These are phyloP conservation scores for Geoglossum glabrum DNA, from an alignment of 495 filamentous ascomycete species.

Conservation along the genomic window DNA sequence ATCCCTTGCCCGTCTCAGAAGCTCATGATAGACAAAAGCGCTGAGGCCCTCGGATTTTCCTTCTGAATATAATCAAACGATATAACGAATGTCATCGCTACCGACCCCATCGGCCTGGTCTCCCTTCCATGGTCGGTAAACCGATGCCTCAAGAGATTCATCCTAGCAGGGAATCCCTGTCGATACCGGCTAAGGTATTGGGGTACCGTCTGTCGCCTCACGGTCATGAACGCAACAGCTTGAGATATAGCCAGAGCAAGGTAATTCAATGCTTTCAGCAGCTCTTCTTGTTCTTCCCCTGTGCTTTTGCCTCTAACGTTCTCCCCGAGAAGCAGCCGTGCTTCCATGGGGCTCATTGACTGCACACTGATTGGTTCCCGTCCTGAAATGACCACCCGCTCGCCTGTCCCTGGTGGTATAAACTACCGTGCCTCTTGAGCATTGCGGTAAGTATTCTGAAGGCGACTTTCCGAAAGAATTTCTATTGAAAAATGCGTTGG, in stretches of 20 bases:
- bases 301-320: constrained; percentile 2
- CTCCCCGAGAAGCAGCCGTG: constrained; percentile 12
- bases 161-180: neutral
- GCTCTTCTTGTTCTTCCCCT: constrained; percentile 1
- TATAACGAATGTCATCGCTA: constrained; percentile 2
- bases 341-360: constrained; percentile 8
- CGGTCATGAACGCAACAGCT: constrained; percentile 27
- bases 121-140: constrained; percentile 3
- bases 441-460: constrained; percentile 7
- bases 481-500: neutral
- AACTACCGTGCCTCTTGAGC: constrained; percentile 7
- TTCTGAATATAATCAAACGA: constrained; percentile 19
- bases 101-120: neutral
- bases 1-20: constrained; percentile 24
- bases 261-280: constrained; percentile 17
- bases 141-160: neutral
- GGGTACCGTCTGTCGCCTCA: constrained; percentile 12
- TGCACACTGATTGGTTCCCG: constrained; percentile 7
- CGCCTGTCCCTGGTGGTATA: constrained; percentile 10
- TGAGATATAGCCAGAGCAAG: constrained; percentile 30
- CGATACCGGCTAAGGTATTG: neutral
- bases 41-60: constrained; percentile 19
- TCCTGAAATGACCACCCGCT: neutral
- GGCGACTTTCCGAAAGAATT: neutral
- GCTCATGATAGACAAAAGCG: constrained; percentile 25